A percentile compares a stretch with the other conserved stretches of the same genome.
Conservation (phyloP, 306 rosid genomes). For the Dryas alaskensis region DNA sequence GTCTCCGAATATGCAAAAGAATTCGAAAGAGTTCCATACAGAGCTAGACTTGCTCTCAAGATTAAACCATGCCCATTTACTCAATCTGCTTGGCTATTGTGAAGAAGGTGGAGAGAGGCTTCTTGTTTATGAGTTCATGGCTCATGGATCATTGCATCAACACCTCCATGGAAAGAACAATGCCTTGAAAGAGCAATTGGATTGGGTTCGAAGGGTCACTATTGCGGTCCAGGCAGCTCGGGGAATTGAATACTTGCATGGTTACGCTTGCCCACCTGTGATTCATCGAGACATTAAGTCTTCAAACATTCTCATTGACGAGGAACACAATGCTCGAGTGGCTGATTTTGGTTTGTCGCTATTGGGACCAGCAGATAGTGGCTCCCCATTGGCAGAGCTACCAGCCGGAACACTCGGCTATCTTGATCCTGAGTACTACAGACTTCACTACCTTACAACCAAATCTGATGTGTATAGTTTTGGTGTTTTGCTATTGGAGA, state of each 20-base stretch:
- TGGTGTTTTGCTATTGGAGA: slow-evolving; percentile 81
- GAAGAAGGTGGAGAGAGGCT: slow-evolving; percentile 90
- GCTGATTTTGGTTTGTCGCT: slow-evolving; percentile 90
- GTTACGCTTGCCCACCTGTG: slow-evolving; percentile 88
- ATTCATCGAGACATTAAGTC: slow-evolving; percentile 91
- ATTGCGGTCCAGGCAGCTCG: slow-evolving; percentile 93
- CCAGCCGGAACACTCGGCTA: slow-evolving; percentile 98
- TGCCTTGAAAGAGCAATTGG: slow-evolving; percentile 64
- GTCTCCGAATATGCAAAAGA: slow-evolving; percentile 75
- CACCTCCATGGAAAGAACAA: slow-evolving; percentile 74
- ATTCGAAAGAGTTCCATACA: slow-evolving; percentile 81
- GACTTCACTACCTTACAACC: slow-evolving; percentile 94
- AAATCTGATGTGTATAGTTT: slow-evolving; percentile 96
- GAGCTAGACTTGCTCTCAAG: slow-evolving; percentile 84
- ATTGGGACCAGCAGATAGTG: slow-evolving; percentile 78
- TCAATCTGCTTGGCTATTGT: slow-evolving; percentile 80
- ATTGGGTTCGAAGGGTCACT: slow-evolving; percentile 88
- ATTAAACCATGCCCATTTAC: slow-evolving; percentile 85
- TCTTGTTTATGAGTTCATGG: slow-evolving; percentile 92
- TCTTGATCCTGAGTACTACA: slow-evolving; percentile 95
- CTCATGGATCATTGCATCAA: slow-evolving; percentile 84
- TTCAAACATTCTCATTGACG: slow-evolving; percentile 92
- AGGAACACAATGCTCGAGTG: slow-evolving; percentile 93
- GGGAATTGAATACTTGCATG: slow-evolving; percentile 85
- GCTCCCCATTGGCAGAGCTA: slow-evolving; percentile 82